Conservation (phyloP, 306 rosid genomes). For the Fragaria iinumae region DNA sequence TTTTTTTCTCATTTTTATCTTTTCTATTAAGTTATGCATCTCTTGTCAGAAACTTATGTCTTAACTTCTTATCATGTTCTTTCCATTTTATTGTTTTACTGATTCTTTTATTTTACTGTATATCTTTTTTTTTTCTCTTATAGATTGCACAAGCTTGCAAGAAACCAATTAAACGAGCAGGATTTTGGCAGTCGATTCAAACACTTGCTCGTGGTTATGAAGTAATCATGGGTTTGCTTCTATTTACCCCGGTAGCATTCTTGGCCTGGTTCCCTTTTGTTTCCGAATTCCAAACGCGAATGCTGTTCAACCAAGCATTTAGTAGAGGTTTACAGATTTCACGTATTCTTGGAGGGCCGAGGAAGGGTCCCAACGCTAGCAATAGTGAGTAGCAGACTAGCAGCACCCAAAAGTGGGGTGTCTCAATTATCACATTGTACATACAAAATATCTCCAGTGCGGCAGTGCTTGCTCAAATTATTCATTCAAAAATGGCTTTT, state of each 20-base stretch:
- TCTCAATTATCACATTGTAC: not conserved
- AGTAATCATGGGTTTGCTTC: slow-evolving; percentile 76
- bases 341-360: slow-evolving; percentile 87
- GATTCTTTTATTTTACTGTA: slow-evolving; percentile 1
- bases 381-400: slow-evolving; percentile 71
- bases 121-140: not conserved
- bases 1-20: not conserved
- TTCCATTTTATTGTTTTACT: not conserved
- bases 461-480: not conserved
- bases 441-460: not conserved
- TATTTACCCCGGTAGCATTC: slow-evolving; percentile 89
- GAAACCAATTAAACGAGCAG: slow-evolving; percentile 45
- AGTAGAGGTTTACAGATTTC: slow-evolving; percentile 95
- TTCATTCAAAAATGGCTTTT: not conserved
- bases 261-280: slow-evolving; percentile 98
- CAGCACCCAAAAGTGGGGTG: not conserved
- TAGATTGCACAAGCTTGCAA: slow-evolving; percentile 96
- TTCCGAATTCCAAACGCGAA: slow-evolving; percentile 91
- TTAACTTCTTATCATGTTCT: slow-evolving; percentile 2
- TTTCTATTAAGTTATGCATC: not conserved
- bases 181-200: slow-evolving; percentile 68
- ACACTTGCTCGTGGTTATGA: slow-evolving; percentile 88
- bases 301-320: slow-evolving; percentile 98
- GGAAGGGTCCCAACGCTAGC: slow-evolving; percentile 60
- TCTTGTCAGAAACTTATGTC: not conserved